Evolutionary conservation across 768 basidiomycete species (phyloP).

Genomic region (Pulveroboletus frians): DNA sequence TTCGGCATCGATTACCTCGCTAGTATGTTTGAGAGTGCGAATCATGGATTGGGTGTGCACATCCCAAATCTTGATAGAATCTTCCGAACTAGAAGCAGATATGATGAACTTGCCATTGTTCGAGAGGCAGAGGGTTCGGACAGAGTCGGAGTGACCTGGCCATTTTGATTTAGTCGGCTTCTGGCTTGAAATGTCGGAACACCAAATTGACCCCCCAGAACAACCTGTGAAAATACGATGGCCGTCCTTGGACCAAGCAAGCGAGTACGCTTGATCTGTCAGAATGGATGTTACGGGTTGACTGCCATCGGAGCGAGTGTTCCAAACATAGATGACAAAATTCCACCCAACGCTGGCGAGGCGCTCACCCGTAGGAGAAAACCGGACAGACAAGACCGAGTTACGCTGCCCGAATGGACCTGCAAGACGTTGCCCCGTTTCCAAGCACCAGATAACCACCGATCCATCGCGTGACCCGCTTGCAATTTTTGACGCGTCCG

Average conservation of each 20-base stretch:
- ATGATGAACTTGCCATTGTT: constrained; percentile 19
- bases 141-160: constrained; percentile 9
- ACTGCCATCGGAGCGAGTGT: not conserved
- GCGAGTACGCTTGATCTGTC: constrained; percentile 8
- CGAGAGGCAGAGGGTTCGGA: constrained; percentile 16
- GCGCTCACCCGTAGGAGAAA: constrained; percentile 19
- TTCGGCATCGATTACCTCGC: constrained; percentile 10
- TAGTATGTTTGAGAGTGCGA: constrained; percentile 2
- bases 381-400: constrained; percentile 12
- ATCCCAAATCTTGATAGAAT: constrained; percentile 18
- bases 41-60: constrained; percentile 2
- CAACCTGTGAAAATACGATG: constrained; percentile 16
- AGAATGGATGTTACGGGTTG: not conserved
- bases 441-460: constrained; percentile 19
- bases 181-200: constrained; percentile 9
- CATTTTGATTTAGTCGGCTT: not conserved
- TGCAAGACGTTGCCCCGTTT: constrained; percentile 10
- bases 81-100: constrained; percentile 16
- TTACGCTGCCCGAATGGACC: constrained; percentile 16
- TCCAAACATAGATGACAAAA: constrained; percentile 10
- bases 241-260: constrained; percentile 18
- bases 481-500: constrained; percentile 15
- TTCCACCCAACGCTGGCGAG: constrained; percentile 13
- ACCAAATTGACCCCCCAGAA: constrained; percentile 7
- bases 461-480: constrained; percentile 20